Base-by-base conservation (phyloP, 768 basidiomycete genomes). In the Leccinellum rugosiceps region DNA sequence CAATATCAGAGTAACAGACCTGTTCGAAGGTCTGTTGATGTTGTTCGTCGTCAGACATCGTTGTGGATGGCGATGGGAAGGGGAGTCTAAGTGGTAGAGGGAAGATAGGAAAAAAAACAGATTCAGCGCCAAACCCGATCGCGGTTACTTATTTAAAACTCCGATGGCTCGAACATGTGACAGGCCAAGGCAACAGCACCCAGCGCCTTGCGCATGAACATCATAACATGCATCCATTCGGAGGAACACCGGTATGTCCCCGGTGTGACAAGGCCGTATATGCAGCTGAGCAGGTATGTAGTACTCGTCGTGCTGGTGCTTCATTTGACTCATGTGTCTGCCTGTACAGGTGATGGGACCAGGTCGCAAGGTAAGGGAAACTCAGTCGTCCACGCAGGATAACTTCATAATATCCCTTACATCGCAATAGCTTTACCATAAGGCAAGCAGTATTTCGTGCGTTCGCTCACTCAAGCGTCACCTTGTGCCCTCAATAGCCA, bases 281-380 rank as follows among this genome's bases (percentile, higher is more conserved):
- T 73, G 88, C 88, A 58, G 92, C 92, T 52, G 92, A 95, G 71
- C 91, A 94, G 82, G 90, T 87, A 58, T 61, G 78, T 32, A 28
- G 14, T 45, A 52, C 50, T 34, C 9, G 15, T 34, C 11, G 14
- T 61, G 19, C 35, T 14, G 52, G 32, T 44, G 19, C 31, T 30
- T 30, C 49, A 47, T 41, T 53, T 17, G 23, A 52, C 50, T 57
- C 38, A 60, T 59, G 8, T 30, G 14, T 43, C 6, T 64, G 48
- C 65, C n/a, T 58, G 59, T 52, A 56, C 63, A 92, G 89, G 83
- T 83, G 30, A 84, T 94, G 78, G 93, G 93, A 19, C 93, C 93
- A 53, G 93, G 89, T 23, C 83, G 93, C 69, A 93, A 88, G 83
- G 93, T 92, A 67, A 65, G 82, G 62, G 28, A 21, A 57, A 57